Evolutionary conservation across 2,329 filamentous ascomycete genomes (phyloP), one percentile per base, ranked within the genome.

Genomic region (Fonsecaea pedrosoi): DNA sequence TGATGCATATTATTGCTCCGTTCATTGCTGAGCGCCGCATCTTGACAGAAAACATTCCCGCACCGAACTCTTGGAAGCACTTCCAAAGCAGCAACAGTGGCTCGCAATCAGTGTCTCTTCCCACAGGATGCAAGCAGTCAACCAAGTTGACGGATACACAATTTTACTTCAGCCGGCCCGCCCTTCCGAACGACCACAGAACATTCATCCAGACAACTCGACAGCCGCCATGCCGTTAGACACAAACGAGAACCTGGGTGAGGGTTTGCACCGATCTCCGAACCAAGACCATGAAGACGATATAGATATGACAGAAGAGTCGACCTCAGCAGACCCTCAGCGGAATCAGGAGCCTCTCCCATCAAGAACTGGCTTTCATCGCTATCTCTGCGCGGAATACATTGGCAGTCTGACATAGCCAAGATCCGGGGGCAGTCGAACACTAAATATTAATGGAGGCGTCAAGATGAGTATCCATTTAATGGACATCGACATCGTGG

Each of bases 141-240:
- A 61, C 18, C 63, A 67, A 35, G 54, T 60, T 30, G 70, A 74
- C 45, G 71, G 72, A 13, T 73, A 70, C 60, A 71, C 65, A 4
- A 55, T 72, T 10, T 42, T 73, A 15, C 60, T 73, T 10, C 69
- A 69, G 40, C 60, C 67, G 34, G 30, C 3, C 38, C 34, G 12
- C 21, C 4, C 15, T 34, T 7, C 34, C 32, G 10, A 35, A 40
- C 34, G 13, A 30, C 9, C 18, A 3, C 45, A 18, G 35, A 45
- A 12, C 25, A 10, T 18, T 30, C 45, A 50, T 25, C 45, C 21
- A 50, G 21, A 50, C 5, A 12, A 5, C 45, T 21, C 10, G 12
- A 13, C 21, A 12, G 9, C 45, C 10, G 10, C n/a, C 42, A 48
- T 18, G 8, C 8, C 42, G 9, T 18, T 2, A 18, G 21, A 21